phyloP scores from a whole-genome alignment of 805 yeast genomes.

The Ogataea degrootiae region DNA sequence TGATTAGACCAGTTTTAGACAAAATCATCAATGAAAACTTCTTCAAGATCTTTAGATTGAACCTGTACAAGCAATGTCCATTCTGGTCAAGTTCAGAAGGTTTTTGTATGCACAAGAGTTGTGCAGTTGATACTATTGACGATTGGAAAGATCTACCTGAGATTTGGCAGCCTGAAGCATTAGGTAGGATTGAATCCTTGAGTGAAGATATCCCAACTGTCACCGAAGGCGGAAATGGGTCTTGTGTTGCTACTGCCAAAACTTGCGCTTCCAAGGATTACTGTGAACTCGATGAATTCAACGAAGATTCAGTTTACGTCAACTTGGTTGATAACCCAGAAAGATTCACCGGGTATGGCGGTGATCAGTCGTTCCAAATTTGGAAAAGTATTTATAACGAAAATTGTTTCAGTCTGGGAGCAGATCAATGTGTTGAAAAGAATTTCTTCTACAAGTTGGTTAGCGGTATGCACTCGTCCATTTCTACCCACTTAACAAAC shows the following conservation, averaged over 20 bases:
- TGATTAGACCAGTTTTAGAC: constrained; percentile 52
- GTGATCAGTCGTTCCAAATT: constrained; percentile 83
- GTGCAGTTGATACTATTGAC: constrained; percentile 83
- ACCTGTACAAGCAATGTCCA: constrained; percentile 78
- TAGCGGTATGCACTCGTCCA: constrained; percentile 93
- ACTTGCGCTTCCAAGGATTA: constrained; percentile 40
- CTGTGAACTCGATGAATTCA: constrained; percentile 60
- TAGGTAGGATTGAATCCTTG: constrained; percentile 47
- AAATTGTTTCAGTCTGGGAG: constrained; percentile 60
- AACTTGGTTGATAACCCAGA: constrained; percentile 88
- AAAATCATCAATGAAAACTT: constrained; percentile 68
- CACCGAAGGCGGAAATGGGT: constrained; percentile 26
- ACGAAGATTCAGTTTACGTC: constrained; percentile 73
- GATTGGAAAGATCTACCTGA: constrained; percentile 70
- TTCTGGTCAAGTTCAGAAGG: constrained; percentile 77
- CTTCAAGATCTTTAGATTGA: constrained; percentile 82
- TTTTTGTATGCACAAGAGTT: constrained; percentile 79
- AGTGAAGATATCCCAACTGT: constrained; percentile 25
- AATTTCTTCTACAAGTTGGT: constrained; percentile 80
- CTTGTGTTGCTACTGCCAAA: constrained; percentile 17
- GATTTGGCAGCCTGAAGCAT: constrained; percentile 65
- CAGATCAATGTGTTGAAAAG: constrained; percentile 73
- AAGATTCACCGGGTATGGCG: constrained; percentile 94
- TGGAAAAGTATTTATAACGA: constrained; percentile 93
- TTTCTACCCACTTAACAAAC: constrained; percentile 86